Percentiles rank a stretch among this genome's conserved stretches.
Conservation (phyloP, 768 basidiomycete genomes). For the Tulasnella sp. region DNA sequence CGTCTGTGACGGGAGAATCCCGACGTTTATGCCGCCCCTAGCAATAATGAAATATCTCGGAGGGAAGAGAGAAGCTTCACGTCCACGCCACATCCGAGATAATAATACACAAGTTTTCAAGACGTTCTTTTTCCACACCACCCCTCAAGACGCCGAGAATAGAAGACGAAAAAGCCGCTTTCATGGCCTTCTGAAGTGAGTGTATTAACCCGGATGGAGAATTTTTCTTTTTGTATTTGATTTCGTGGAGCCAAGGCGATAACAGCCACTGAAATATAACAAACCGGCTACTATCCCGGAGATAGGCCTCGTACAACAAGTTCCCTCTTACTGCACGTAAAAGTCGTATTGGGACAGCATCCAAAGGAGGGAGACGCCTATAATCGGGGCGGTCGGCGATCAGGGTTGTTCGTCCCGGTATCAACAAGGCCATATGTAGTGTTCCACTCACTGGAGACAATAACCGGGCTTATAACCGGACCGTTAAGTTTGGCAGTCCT, state of each 20-base stretch:
- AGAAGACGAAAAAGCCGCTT: neutral
- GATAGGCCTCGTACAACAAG: neutral
- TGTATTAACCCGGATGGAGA: neutral
- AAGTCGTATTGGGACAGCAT: constrained; percentile 78
- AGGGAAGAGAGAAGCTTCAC: neutral
- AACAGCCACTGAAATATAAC: neutral
- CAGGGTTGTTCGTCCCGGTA: neutral
- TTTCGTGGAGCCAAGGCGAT: neutral
- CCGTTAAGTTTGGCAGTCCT: constrained; percentile 55
- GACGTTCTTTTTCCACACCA: neutral
- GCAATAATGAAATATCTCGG: neutral
- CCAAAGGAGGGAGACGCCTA: constrained; percentile 69
- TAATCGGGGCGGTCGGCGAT: constrained; percentile 20
- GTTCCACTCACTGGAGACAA: constrained; percentile 82
- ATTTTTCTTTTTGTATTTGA: neutral
- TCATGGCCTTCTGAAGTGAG: neutral
- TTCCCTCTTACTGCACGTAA: constrained; percentile 44
- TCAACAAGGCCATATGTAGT: neutral
- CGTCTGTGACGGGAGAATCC: neutral
- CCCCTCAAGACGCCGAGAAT: neutral
- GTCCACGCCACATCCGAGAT: neutral
- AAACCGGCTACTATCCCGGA: neutral
- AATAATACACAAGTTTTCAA: neutral
- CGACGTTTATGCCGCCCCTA: neutral
- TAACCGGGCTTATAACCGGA: constrained; percentile 61